Evolutionary conservation across 306 rosid genomes (phyloP).

Genomic region (Begonia peltatifolia): DNA sequence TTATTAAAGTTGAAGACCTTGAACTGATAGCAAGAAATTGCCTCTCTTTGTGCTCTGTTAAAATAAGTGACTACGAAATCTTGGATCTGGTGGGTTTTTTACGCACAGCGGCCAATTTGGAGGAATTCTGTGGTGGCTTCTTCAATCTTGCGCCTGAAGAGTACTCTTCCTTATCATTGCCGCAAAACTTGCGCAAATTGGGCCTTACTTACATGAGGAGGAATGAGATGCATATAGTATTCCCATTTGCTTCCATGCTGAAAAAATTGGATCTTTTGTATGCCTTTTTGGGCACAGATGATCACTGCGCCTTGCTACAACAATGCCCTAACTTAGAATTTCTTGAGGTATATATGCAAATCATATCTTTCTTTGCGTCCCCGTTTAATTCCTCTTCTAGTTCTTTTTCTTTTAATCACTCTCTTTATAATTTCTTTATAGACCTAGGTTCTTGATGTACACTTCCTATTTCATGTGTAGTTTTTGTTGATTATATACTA

Average conservation of each 20-base stretch:
- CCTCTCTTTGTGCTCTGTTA: conserved; percentile 56
- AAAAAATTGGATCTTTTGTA: conserved; percentile 78
- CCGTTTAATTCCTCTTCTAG: no score
- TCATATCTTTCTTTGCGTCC: background rate
- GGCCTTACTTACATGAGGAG: conserved; percentile 69
- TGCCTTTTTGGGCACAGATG: conserved; percentile 76
- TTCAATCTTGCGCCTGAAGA: conserved; percentile 42
- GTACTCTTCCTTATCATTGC: conserved; percentile 39
- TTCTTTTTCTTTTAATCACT: no score
- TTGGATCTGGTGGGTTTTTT: conserved; percentile 56
- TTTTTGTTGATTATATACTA: no score
- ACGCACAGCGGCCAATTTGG: conserved; percentile 38
- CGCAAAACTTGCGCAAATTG: conserved; percentile 43
- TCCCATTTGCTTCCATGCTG: conserved; percentile 51
- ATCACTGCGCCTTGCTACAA: conserved; percentile 68
- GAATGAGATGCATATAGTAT: conserved; percentile 60
- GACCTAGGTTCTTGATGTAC: no score
- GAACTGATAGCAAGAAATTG: conserved; percentile 78
- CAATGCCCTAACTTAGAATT: conserved; percentile 80
- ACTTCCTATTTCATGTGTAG: no score
- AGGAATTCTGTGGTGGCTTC: conserved; percentile 86
- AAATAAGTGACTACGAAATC: conserved; percentile 65
- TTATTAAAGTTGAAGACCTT: conserved; percentile 48
- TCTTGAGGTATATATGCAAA: conserved; percentile 46
- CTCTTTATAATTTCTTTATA: no score